Conservation (phyloP, 1,284 basidiomycete species). For the Filobasidium uniguttulatum region DNA sequence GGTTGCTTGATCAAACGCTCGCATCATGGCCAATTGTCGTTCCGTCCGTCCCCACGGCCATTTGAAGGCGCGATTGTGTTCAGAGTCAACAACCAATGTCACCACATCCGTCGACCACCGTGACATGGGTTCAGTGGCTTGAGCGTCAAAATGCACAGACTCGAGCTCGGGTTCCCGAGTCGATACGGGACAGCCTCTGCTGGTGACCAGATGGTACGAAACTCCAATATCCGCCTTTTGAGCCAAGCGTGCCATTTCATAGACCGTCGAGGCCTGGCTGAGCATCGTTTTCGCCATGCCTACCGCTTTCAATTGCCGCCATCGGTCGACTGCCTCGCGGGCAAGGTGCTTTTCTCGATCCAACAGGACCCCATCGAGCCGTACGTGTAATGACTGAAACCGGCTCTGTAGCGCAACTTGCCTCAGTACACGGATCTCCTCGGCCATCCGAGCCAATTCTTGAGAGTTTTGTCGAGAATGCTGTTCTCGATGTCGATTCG, state of each 20-base stretch:
- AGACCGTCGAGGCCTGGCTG: constrained; percentile 44
- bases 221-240: constrained; percentile 73
- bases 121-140: constrained; percentile 59
- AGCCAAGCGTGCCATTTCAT: constrained; percentile 89
- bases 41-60: constrained; percentile 84
- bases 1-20: constrained; percentile 79
- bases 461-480: neutral
- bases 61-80: constrained; percentile 68
- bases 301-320: neutral
- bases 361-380: neutral
- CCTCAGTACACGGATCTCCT: neutral
- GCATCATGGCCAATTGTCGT: constrained; percentile 83
- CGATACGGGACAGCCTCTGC: constrained; percentile 68
- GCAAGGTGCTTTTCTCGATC: neutral
- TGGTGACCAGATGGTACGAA: constrained; percentile 70
- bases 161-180: constrained; percentile 75
- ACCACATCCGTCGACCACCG: constrained; percentile 65
- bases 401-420: neutral
- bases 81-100: constrained; percentile 79
- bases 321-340: neutral
- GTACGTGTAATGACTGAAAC: neutral
- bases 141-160: constrained; percentile 81
- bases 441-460: neutral
- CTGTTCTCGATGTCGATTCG: too few species aligned
- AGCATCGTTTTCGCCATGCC: neutral